These are phyloP conservation scores for Oryza rufipogon DNA, from an alignment of 176 grass and related monocot species.

Conservation along the genomic window DNA sequence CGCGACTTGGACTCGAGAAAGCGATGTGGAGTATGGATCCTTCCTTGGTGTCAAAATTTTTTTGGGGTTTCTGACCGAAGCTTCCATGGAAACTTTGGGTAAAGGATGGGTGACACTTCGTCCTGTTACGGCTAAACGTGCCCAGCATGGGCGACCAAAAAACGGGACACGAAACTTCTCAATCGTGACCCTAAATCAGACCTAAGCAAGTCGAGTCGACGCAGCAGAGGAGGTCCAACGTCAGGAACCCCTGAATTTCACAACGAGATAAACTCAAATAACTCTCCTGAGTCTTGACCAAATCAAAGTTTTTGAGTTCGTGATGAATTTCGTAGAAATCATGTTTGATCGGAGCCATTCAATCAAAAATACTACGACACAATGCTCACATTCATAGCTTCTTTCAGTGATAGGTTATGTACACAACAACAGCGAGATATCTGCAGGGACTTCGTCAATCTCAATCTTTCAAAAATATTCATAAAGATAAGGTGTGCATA, in stretches of 20 bases:
- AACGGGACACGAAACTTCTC: constrained; percentile 38
- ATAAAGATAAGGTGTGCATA: too few species aligned
- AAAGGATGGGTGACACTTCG: not conserved
- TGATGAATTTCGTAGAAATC: not conserved
- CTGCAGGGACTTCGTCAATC: too few species aligned
- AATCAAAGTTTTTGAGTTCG: not conserved
- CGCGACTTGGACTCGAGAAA: not conserved
- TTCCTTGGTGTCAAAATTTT: not conserved
- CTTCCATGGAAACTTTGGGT: constrained; percentile 29
- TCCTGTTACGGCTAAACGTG: not conserved
- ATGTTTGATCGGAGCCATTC: not conserved
- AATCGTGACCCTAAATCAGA: not conserved
- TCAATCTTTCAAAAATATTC: too few species aligned
- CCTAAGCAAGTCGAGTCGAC: not conserved
- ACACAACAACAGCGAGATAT: too few species aligned
- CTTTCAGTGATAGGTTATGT: too few species aligned
- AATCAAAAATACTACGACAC: too few species aligned
- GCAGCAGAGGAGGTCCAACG: not conserved
- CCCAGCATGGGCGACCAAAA: not conserved
- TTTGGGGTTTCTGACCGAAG: constrained; percentile 32
- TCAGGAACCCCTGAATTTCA: not conserved
- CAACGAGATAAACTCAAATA: not conserved
- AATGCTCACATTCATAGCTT: too few species aligned
- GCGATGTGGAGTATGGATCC: not conserved
- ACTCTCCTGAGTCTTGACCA: not conserved